These are phyloP conservation scores for Penicillium salamii DNA, from an alignment of 495 filamentous ascomycete genomes.

Conservation along the genomic window DNA sequence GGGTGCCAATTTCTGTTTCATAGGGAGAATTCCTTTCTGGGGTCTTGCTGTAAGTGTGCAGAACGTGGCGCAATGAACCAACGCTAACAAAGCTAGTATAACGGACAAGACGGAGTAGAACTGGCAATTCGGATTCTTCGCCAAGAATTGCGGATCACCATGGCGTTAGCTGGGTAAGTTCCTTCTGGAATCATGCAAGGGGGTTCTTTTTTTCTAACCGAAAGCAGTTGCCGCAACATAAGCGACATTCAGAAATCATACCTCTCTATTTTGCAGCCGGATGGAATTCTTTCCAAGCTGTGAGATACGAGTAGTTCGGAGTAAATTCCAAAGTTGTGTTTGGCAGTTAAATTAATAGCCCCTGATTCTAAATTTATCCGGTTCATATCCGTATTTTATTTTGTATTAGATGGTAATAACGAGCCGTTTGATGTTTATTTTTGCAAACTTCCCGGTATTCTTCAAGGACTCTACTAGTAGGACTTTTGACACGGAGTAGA, in stretches of 20 bases:
- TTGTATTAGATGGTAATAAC: too few relatives aligned
- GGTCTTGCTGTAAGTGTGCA: conserved; percentile 40
- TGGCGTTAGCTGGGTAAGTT: conserved; percentile 36
- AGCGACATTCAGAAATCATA: conserved; percentile 21
- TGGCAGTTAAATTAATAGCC: too few relatives aligned
- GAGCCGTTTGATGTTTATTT: too few relatives aligned
- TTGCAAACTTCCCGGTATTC: too few relatives aligned
- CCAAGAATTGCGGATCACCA: conserved; percentile 37
- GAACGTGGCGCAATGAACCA: conserved; percentile 16
- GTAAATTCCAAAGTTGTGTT: too few relatives aligned
- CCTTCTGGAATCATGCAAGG: neutral
- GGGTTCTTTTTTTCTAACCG: neutral
- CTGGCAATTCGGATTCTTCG: conserved; percentile 35
- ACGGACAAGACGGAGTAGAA: conserved; percentile 39
- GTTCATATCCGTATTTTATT: too few relatives aligned
- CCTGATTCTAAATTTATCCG: too few relatives aligned
- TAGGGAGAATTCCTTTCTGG: conserved; percentile 81
- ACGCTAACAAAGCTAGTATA: conserved; percentile 29
- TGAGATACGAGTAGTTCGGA: conserved; percentile 2
- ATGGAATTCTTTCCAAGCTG: conserved; percentile 20
- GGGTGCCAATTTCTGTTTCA: conserved; percentile 77
- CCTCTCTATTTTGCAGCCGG: conserved; percentile 17
- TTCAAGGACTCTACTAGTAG: too few relatives aligned
- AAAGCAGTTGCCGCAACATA: conserved; percentile 19
- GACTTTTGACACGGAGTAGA: too few relatives aligned